Percentiles rank a stretch among this genome's conserved stretches.
phyloP scores from a whole-genome alignment of 441 rosid species.

The Gossypium schwendimanii region DNA sequence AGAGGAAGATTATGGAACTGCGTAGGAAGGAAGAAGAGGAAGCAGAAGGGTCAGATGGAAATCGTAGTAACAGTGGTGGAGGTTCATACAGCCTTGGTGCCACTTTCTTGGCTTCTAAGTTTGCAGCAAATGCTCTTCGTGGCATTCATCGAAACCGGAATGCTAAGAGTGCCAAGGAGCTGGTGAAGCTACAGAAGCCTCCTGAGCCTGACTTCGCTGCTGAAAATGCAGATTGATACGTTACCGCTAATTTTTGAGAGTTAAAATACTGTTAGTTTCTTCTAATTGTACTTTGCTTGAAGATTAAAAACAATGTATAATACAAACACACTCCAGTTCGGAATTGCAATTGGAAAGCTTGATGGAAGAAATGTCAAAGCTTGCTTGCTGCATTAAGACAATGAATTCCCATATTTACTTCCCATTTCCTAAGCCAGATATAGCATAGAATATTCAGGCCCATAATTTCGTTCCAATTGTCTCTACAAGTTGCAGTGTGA shows the following conservation, averaged over 20 bases:
- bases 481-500: not conserved
- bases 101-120: conserved; percentile 84
- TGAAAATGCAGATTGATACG: conserved; percentile 59
- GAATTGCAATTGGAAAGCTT: conserved; percentile 8
- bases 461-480: not conserved
- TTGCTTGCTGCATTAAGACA: not conserved
- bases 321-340: not conserved
- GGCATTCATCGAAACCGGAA: conserved; percentile 71
- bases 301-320: conserved; percentile 3
- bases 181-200: conserved; percentile 81
- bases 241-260: not conserved
- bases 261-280: not conserved
- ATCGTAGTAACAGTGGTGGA: not conserved
- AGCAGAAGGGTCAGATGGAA: conserved; percentile 19
- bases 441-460: not conserved
- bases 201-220: conserved; percentile 88
- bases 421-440: not conserved
- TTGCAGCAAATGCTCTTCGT: conserved; percentile 89
- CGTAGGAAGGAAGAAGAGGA: conserved; percentile 67
- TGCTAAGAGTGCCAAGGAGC: conserved; percentile 60
- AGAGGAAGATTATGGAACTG: conserved; percentile 73
- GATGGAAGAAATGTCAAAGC: not conserved
- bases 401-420: not conserved
- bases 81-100: conserved; percentile 55
- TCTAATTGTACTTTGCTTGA: not conserved